Evolutionary conservation across 2,329 filamentous ascomycete species (phyloP), one percentile per base, ranked within the genome.

Genomic region (Fusarium tuaranense): DNA sequence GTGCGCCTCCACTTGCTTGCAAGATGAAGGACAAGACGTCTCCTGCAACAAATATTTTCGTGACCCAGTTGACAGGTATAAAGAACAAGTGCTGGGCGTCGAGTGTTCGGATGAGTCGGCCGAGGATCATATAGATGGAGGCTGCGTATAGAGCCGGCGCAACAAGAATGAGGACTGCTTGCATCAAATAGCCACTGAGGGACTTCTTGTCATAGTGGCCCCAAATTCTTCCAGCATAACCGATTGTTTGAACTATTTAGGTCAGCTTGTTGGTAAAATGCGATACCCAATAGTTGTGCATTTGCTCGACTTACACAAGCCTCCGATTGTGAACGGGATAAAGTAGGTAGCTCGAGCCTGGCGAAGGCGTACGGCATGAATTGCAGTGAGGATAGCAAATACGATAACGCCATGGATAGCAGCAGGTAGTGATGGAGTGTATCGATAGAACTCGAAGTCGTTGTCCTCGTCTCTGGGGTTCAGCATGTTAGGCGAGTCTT

Each of bases 41-140:
- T 8, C 74, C 74, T 0, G 39, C 38, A 0, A 75, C 71, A 48
- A 76, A 76, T 0, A 71, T 51, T 6, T 74, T 76, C 10, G 74
- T 76, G 36, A 76, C 46, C 74, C 74, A 76, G 9, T 67, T 74
- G 13, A 59, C 9, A 6, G 34, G 55, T 27, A 59, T 59, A 2
- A 59, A n/a, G 5, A 59, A 36, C 7, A 27, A 5, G 20, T 39
- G 27, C 10, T 61, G 38, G 13, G 34, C 55, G 10, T 59, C 55
- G 14, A 59, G 34, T 8, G 34, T n/a, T 22, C 34, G 55, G 10
- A 59, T 59, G 9, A 59, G 34, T 39, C 55, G 34, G 4, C 55
- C 55, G 22, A 59, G 55, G 34, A 39, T 38, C 63, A 65, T 65
- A 4, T 65, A 65, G 16, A 65, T 65, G 0, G 67, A 61, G 5